Conservation (phyloP, 2,329 filamentous ascomycete genomes). For the Exophiala sp. region DNA sequence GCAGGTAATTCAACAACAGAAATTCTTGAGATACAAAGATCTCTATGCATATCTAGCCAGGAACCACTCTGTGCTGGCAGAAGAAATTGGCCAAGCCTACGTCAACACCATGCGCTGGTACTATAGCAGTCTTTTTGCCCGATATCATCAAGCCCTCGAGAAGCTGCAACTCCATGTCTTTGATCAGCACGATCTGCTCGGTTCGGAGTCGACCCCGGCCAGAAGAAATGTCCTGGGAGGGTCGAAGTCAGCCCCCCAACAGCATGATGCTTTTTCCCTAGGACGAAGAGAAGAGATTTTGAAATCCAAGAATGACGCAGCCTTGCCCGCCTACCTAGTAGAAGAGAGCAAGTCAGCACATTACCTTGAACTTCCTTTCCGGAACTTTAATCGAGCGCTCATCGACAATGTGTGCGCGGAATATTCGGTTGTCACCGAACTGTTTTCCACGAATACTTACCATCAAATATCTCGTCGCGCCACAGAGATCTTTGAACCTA, state of each 20-base stretch:
- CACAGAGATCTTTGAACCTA: slow-evolving; percentile 79
- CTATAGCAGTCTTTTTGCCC: slow-evolving; percentile 81
- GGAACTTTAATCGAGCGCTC: slow-evolving; percentile 88
- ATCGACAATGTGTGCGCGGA: slow-evolving; percentile 92
- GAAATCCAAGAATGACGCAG: slow-evolving; percentile 64
- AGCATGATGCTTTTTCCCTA: slow-evolving; percentile 80
- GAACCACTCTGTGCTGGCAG: slow-evolving; percentile 74
- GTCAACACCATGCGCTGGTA: slow-evolving; percentile 99
- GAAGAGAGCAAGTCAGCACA: slow-evolving; percentile 83
- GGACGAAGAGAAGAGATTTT: slow-evolving; percentile 80
- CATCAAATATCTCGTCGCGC: slow-evolving; percentile 77
- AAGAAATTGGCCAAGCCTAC: slow-evolving; percentile 88
- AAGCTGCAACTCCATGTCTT: slow-evolving; percentile 77
- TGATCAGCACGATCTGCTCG: slow-evolving; percentile 77
- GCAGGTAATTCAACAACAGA: slow-evolving; percentile 91
- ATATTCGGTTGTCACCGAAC: slow-evolving; percentile 85
- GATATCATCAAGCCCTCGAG: slow-evolving; percentile 76
- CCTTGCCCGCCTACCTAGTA: slow-evolving; percentile 79
- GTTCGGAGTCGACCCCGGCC: slow-evolving; percentile 66
- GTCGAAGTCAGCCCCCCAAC: slow-evolving; percentile 36
- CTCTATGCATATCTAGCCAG: slow-evolving; percentile 77
- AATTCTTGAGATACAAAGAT: slow-evolving; percentile 81
- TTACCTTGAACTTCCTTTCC: slow-evolving; percentile 84
- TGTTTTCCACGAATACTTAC: slow-evolving; percentile 71
- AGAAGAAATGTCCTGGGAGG: slow-evolving; percentile 45